phyloP scores from a whole-genome alignment of 441 rosid genomes.

The Capsella rubella region DNA sequence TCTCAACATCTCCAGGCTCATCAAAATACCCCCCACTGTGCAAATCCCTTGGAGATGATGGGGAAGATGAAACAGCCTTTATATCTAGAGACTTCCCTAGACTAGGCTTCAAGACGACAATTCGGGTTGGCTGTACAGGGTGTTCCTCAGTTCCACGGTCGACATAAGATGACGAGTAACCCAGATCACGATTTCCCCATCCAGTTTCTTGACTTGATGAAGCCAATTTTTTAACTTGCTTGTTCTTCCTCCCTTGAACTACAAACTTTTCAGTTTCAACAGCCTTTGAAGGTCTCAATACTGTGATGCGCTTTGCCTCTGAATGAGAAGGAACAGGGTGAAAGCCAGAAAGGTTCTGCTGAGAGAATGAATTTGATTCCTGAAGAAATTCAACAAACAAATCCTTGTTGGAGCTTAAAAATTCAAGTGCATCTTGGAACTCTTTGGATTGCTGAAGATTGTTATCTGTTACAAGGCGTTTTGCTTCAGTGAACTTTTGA shows the following conservation, averaged over 20 bases:
- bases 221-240: constrained; percentile 51
- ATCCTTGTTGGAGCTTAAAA: constrained; percentile 82
- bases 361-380: constrained; percentile 77
- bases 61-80: constrained; percentile 57
- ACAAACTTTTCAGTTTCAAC: constrained; percentile 61
- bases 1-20: constrained; percentile 60
- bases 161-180: constrained; percentile 51
- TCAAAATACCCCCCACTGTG: constrained; percentile 49
- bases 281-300: constrained; percentile 83
- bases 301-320: constrained; percentile 87
- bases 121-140: constrained; percentile 73
- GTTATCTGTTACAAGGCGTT: constrained; percentile 79
- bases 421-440: constrained; percentile 86
- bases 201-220: constrained; percentile 54
- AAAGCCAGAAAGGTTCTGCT: constrained; percentile 59
- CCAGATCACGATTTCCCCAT: constrained; percentile 53
- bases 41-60: constrained; percentile 53
- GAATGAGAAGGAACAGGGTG: constrained; percentile 63
- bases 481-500: constrained; percentile 89
- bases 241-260: constrained; percentile 52
- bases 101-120: constrained; percentile 93
- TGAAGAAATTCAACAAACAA: constrained; percentile 75
- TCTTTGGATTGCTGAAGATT: constrained; percentile 79
- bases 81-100: constrained; percentile 61
- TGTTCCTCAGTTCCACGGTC: constrained; percentile 54